Evolutionary conservation across 2,329 filamentous ascomycete species (phyloP).

Genomic region (Thyridium curvatum): DNA sequence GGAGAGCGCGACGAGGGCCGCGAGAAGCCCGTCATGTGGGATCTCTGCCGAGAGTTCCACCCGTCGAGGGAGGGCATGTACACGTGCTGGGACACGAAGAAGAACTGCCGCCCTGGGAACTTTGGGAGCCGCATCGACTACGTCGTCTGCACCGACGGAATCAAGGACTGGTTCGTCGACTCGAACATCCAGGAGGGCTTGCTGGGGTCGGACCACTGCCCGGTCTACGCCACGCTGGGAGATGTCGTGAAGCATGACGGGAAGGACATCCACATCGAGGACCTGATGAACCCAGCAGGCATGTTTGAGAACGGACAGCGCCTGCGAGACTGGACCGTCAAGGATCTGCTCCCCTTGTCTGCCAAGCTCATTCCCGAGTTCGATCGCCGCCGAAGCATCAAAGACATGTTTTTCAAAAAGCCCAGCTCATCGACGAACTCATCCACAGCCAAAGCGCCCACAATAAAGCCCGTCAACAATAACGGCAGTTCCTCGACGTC

Average conservation of each 20-base stretch:
- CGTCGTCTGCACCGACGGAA: slow-evolving; percentile 72
- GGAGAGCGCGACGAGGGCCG: slow-evolving; percentile 62
- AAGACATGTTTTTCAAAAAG: slow-evolving; percentile 80
- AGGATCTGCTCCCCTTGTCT: slow-evolving; percentile 66
- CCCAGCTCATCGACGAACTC: slow-evolving; percentile 17
- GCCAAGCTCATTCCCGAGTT: slow-evolving; percentile 85
- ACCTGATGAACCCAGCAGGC: slow-evolving; percentile 72
- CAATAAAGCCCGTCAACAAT: slow-evolving; percentile 1
- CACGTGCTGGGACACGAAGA: slow-evolving; percentile 93
- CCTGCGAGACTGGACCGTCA: slow-evolving; percentile 57
- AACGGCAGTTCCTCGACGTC: neutral
- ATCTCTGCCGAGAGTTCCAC: slow-evolving; percentile 78
- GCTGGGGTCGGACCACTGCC: slow-evolving; percentile 94
- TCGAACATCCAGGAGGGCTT: slow-evolving; percentile 90
- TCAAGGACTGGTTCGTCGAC: slow-evolving; percentile 73
- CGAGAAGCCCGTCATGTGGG: slow-evolving; percentile 64
- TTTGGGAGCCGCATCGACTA: slow-evolving; percentile 93
- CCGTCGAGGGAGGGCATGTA: slow-evolving; percentile 83
- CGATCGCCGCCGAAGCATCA: slow-evolving; percentile 75
- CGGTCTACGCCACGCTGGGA: slow-evolving; percentile 73
- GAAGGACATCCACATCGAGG: slow-evolving; percentile 48
- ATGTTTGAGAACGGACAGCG: slow-evolving; percentile 65
- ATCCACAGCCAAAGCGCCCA: slow-evolving; percentile 8
- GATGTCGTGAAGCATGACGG: slow-evolving; percentile 49
- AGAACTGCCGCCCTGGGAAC: slow-evolving; percentile 93